Conservation (phyloP, 805 yeast species). For the Myxozyma monticola region DNA sequence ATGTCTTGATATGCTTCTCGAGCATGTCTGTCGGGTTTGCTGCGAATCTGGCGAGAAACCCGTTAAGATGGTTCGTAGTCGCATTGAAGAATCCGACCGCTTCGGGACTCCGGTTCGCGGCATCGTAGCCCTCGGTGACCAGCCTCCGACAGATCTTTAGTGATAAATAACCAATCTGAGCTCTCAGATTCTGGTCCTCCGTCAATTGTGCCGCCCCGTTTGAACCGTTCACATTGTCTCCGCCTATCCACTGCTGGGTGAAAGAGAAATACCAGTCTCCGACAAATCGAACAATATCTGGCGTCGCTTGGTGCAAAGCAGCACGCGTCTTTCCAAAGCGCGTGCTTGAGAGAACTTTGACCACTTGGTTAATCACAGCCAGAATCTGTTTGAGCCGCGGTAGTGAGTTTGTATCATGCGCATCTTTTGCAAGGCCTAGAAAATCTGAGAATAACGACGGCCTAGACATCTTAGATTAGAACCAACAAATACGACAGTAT, state of each 20-base stretch:
- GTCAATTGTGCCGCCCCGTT: neutral
- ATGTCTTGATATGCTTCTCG: slow-evolving; percentile 72
- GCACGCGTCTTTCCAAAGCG: slow-evolving; percentile 80
- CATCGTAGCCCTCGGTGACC: slow-evolving; percentile 63
- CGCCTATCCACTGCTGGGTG: slow-evolving; percentile 58
- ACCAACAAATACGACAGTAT: no score
- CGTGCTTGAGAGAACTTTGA: slow-evolving; percentile 72
- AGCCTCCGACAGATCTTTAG: slow-evolving; percentile 73
- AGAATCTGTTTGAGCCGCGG: slow-evolving; percentile 59
- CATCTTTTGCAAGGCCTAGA: slow-evolving; percentile 39
- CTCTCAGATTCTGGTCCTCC: neutral
- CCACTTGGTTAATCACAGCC: slow-evolving; percentile 69
- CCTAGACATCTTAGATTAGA: no score
- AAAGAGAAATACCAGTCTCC: slow-evolving; percentile 58
- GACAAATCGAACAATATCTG: slow-evolving; percentile 59
- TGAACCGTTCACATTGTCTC: neutral
- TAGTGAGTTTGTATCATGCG: slow-evolving; percentile 46
- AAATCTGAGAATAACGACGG: slow-evolving; percentile 70
- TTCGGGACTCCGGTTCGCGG: slow-evolving; percentile 59
- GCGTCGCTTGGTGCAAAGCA: slow-evolving; percentile 72
- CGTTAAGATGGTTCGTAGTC: slow-evolving; percentile 60
- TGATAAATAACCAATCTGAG: slow-evolving; percentile 76
- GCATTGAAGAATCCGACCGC: slow-evolving; percentile 61
- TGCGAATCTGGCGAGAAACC: slow-evolving; percentile 56
- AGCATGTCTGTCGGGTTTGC: slow-evolving; percentile 42